Evolutionary conservation across 1,284 basidiomycete genomes (phyloP).

Genomic region (Ustilago cynodontis): DNA sequence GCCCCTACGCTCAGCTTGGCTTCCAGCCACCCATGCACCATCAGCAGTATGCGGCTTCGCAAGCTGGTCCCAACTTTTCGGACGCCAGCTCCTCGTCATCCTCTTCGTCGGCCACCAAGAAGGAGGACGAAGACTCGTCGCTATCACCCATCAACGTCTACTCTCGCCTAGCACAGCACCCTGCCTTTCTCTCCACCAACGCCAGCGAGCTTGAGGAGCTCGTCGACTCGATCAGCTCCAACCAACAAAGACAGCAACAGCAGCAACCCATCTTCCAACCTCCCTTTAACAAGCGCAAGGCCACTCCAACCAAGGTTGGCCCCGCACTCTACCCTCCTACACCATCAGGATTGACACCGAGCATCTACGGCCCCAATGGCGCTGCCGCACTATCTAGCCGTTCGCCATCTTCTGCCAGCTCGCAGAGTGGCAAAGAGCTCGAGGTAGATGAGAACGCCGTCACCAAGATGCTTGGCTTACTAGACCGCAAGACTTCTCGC

Average conservation of each 20-base stretch:
- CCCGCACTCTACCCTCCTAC: constrained; percentile 27
- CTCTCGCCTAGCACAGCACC: constrained; percentile 59
- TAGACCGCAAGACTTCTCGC: constrained; percentile 49
- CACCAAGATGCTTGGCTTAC: constrained; percentile 52
- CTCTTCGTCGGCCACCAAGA: constrained; percentile 15
- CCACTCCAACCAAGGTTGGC: constrained; percentile 17
- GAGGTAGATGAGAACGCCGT: constrained; percentile 58
- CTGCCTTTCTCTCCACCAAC: constrained; percentile 60
- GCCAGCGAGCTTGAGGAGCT: constrained; percentile 61
- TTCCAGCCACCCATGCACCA: constrained; percentile 57
- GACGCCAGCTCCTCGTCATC: constrained; percentile 36
- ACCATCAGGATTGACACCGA: constrained; percentile 31
- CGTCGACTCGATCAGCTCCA: constrained; percentile 53
- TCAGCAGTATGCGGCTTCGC: constrained; percentile 30
- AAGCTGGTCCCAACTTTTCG: constrained; percentile 30
- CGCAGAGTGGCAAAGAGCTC: constrained; percentile 25
- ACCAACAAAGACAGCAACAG: constrained; percentile 25
- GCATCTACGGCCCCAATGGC: constrained; percentile 42
- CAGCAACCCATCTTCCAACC: constrained; percentile 22
- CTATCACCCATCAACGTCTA: constrained; percentile 62
- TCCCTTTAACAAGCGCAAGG: constrained; percentile 36
- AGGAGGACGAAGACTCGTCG: constrained; percentile 33
- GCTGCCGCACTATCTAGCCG: constrained; percentile 11
- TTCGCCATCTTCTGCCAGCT: constrained; percentile 17
- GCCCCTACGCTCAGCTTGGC: constrained; percentile 56